Percentiles rank a stretch among this genome's conserved stretches.
Evolutionary conservation across 768 basidiomycete species (phyloP).

Genomic region (Leccinellum albellum): DNA sequence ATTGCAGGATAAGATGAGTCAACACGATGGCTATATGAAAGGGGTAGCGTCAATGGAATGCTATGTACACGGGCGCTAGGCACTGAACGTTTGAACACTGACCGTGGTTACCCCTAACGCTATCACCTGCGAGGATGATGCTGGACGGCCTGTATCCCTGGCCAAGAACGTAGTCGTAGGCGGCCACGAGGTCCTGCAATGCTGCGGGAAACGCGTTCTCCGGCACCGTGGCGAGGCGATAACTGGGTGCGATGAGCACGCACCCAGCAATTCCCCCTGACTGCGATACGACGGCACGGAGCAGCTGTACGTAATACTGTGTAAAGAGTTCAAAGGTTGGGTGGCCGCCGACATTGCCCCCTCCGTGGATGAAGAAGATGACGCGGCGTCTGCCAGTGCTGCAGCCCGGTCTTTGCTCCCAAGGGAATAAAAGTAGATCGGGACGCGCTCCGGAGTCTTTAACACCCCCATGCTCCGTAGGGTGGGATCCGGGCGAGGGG

Average conservation of each 20-base stretch:
- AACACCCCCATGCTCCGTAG: background rate
- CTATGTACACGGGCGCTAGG: background rate
- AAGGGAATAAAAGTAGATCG: constrained; percentile 19
- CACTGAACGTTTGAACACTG: background rate
- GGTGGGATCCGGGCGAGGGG: constrained; percentile 3
- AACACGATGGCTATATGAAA: constrained; percentile 17
- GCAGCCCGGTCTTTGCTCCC: background rate
- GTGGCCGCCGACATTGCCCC: constrained; percentile 17
- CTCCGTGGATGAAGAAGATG: constrained; percentile 26
- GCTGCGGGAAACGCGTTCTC: constrained; percentile 23
- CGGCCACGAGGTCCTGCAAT: constrained; percentile 22
- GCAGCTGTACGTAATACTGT: constrained; percentile 6
- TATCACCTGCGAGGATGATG: constrained; percentile 20
- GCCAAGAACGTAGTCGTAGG: constrained; percentile 23
- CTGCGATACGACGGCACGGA: constrained; percentile 4
- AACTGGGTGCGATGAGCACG: constrained; percentile 23
- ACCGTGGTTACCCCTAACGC: constrained; percentile 28
- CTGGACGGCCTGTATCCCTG: constrained; percentile 22
- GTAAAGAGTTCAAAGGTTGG: constrained; percentile 8
- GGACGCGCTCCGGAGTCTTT: constrained; percentile 16
- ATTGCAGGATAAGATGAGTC: constrained; percentile 45
- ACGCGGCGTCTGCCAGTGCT: background rate
- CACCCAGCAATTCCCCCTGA: background rate
- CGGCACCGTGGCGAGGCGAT: constrained; percentile 21
- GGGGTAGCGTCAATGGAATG: background rate